phyloP scores from a whole-genome alignment of 163 green algal species.

The Scenedesmus sp. region DNA sequence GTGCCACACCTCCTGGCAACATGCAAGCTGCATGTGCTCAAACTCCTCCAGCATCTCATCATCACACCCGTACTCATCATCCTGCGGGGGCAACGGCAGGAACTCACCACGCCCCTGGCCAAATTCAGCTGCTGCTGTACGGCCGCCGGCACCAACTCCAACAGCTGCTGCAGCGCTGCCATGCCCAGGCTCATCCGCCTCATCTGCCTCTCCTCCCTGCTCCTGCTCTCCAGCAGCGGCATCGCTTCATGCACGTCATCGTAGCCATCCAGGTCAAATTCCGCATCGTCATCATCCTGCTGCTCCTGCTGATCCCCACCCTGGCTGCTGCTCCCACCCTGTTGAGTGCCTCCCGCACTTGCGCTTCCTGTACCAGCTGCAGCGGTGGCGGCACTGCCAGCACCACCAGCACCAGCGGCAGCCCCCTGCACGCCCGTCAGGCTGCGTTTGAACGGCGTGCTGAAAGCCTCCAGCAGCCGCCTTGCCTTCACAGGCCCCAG shows the following conservation, averaged over 20 bases:
- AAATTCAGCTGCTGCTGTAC: neutral
- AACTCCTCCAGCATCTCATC: neutral
- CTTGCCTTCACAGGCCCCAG: constrained; percentile 90
- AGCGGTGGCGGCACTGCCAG: neutral
- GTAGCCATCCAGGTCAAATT: neutral
- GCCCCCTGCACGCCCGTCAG: neutral
- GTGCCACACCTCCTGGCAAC: too few relatives aligned
- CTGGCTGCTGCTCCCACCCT: neutral
- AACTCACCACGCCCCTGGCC: neutral
- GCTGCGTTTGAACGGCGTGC: constrained; percentile 63
- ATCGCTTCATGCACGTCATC: neutral
- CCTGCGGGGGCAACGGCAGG: neutral
- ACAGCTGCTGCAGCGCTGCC: constrained; percentile 14
- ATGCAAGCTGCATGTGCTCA: neutral
- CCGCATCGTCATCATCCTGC: neutral
- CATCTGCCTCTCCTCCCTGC: neutral
- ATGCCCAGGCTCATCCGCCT: neutral
- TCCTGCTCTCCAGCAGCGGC: neutral
- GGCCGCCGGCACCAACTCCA: constrained; percentile 22
- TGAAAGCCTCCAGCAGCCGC: constrained; percentile 80
- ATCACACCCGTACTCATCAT: neutral
- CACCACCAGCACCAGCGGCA: neutral
- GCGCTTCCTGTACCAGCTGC: neutral
- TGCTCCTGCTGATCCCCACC: neutral
- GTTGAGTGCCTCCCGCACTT: neutral